A percentile compares a stretch with the other conserved stretches of the same genome.
phyloP scores from a whole-genome alignment of 352 stramenopile species.

The Phytophthora boehmeriae region DNA sequence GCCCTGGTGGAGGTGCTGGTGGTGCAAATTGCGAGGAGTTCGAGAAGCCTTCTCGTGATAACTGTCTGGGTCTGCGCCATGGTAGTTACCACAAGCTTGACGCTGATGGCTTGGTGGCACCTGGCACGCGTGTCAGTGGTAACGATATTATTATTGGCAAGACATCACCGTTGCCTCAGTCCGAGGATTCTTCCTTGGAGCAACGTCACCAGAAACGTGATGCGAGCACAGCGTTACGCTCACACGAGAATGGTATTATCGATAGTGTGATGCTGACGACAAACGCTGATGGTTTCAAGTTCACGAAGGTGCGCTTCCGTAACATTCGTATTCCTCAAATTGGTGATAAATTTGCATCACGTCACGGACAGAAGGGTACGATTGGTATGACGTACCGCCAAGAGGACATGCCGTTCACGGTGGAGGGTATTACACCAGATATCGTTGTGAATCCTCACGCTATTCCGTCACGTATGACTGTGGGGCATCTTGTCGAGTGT shows the following conservation, averaged over 20 bases:
- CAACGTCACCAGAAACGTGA: conserved; percentile 97
- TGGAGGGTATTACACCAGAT: conserved; percentile 98
- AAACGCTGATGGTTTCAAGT: conserved; percentile 96
- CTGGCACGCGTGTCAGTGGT: conserved; percentile 96
- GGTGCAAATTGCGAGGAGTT: conserved; percentile 91
- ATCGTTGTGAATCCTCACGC: conserved; percentile 99
- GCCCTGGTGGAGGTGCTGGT: conserved; percentile 52
- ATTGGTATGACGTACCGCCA: conserved; percentile 99
- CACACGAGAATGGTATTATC: conserved; percentile 99
- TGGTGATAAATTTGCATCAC: conserved; percentile 98
- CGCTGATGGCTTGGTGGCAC: conserved; percentile 96
- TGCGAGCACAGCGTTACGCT: conserved; percentile 96
- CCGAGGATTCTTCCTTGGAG: conserved; percentile 81
- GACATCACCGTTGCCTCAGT: conserved; percentile 91
- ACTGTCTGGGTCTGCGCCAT: conserved; percentile 93
- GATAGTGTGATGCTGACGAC: conserved; percentile 99
- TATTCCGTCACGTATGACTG: conserved; percentile 99
- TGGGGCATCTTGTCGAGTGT: conserved; percentile 99
- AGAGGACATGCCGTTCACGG: conserved; percentile 99
- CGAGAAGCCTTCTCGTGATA: conserved; percentile 96
- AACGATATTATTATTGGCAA: conserved; percentile 99
- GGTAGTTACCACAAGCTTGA: conserved; percentile 99
- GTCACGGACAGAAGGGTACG: conserved; percentile 93
- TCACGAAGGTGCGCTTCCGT: conserved; percentile 97
- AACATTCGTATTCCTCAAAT: conserved; percentile 99